Conservation (phyloP, 2,329 filamentous ascomycete species). For the Calonectria henricotiae region DNA sequence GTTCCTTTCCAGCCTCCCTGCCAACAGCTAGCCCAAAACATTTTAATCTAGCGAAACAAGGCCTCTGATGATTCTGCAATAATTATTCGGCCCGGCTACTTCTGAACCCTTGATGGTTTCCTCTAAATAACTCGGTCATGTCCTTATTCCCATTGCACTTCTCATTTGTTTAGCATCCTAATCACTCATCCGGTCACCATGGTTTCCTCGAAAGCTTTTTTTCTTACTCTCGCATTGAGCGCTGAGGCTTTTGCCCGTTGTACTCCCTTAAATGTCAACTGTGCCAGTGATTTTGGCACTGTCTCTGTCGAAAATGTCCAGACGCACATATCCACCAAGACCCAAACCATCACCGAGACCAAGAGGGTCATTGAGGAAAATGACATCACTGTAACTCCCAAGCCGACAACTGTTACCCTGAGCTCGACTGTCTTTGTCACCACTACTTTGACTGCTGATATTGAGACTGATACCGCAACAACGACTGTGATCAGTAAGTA, state of each 20-base stretch:
- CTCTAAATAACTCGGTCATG: not conserved
- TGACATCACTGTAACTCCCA: conserved; percentile 1
- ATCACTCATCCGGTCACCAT: not conserved
- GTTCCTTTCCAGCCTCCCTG: not conserved
- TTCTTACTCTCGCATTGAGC: not conserved
- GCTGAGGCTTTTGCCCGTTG: conserved; percentile 1
- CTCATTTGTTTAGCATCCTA: not conserved
- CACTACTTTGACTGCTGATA: not conserved
- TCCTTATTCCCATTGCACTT: not conserved
- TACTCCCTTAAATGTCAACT: conserved; percentile 9
- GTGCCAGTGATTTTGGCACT: conserved; percentile 5
- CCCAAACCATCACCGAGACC: not conserved
- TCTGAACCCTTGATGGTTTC: not conserved
- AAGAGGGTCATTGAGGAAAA: conserved; percentile 13
- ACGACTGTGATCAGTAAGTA: not conserved
- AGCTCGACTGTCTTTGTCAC: conserved; percentile 9
- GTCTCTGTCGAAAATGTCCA: not conserved
- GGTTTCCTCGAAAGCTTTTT: not conserved
- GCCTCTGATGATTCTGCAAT: not conserved
- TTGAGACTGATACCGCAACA: conserved; percentile 3
- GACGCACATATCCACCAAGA: conserved; percentile 10
- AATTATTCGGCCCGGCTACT: too few relatives aligned
- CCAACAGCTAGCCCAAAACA: not conserved
- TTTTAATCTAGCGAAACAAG: not conserved
- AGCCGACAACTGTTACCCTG: conserved; percentile 6